Evolutionary conservation across 1,284 basidiomycete species (phyloP), one percentile per base, ranked within the genome.

Genomic region (Boletus semigastroideus): DNA sequence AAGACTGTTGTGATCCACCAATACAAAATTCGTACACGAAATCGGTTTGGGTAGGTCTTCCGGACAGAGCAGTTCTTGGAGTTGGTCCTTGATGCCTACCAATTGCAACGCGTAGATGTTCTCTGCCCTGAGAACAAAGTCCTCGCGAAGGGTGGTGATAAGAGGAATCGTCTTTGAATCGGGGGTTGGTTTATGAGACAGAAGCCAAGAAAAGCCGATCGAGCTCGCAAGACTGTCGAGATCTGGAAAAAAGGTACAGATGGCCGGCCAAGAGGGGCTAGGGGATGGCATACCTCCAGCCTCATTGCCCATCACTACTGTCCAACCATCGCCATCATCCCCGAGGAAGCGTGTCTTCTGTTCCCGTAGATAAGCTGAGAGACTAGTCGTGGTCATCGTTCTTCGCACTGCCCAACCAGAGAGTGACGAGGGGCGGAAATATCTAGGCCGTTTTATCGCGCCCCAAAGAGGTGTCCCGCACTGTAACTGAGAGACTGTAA

Each of bases 1-100:
- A 14, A 96, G 77, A 11, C 76, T 75, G 64, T 97, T 97, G 70
- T 98, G 94, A 69, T 98, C 95, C 20, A 98, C 91, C 10, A 98
- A 78, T 0, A 82, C 89, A 62, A 92, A 92, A 5, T 72, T 74
- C n/a, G 76, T 76, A 5, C 83, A 84, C 69, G n/a, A 61, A 58
- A 20, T 54, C 43, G 58, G 72, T 17, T 53, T 30, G 1, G 76
- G 71, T 31, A 87, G 45, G 59, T 90, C 86, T 51, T 80, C 75
- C 42, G 80, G 63, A 60, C 78, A 80, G 45, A 90, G 72, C 34
- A 94, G 72, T 49, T 83, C 75, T 12, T 71, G 66, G 14, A 74
- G 69, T 16, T 74, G 70, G 3, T 75, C 58, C 30, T 72, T 65
- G 33, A 94, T 66, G 1, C 78, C 76, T 1, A 83, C 81, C 11